Base-by-base conservation (phyloP, 2,329 filamentous ascomycete species). In the Monosporascus sp. region DNA sequence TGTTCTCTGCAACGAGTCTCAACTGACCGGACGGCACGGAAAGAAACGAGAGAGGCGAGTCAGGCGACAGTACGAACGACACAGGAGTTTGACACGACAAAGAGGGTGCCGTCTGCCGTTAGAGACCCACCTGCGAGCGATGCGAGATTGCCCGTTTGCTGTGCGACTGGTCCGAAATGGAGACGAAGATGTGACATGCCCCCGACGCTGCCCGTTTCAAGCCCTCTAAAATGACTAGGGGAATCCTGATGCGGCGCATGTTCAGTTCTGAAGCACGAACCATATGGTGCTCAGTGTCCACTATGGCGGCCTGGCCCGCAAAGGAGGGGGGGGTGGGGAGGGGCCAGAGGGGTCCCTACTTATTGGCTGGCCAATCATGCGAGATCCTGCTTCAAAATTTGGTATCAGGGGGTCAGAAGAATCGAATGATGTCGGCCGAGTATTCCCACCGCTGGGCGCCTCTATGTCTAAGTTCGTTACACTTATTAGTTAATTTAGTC, bases 171-270 rank as follows among this genome's bases (percentile, higher is more conserved):
- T 53, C 51, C 49, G 19, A 52, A 44, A 51, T 24, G 49, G 37
- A 19, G 49, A 56, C 49, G 46, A 53, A 52, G 59, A 60, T 63
- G 50, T 45, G 34, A 41, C 47, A 57, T 57, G 31, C 31, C 53
- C 53, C 55, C 56, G 61, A 66, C 65, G 55, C 50, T 58, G 64
- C 58, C 53, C 47, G 66, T 67, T 67, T 67, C 63, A 66, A 51
- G 43, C 40, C 51, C 51, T 51, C 55, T 59, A 56, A 56, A 59
- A 60, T n/a, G 27, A 31, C 27, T 31, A 59, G 52, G 51, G 34
- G 44, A 41, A 24, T 48, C 57, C 51, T 41, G 55, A 59, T 52
- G 49, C 56, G 54, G 50, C 51, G 34, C 37, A 17, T 27, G 24
- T 26, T 24, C 5, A 34, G 9, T n/a, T 34, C 26, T 26, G 11